Percentiles rank a stretch among this genome's conserved stretches.
Conservation (phyloP, 306 rosid genomes). For the Cicer bijugum region DNA sequence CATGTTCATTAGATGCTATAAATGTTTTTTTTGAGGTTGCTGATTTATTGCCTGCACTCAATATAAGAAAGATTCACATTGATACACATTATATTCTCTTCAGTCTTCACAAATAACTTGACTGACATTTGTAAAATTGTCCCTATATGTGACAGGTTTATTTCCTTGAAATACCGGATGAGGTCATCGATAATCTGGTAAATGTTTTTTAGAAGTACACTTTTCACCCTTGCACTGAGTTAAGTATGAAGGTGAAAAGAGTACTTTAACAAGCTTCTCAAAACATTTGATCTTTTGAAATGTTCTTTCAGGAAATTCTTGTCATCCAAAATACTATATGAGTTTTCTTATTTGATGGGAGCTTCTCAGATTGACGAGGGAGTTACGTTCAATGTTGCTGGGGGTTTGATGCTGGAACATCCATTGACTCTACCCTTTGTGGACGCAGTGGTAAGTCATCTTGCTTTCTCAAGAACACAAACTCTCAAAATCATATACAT, state of each 20-base stretch:
- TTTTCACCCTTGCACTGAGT: slow-evolving; percentile 58
- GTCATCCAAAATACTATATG: slow-evolving; percentile 49
- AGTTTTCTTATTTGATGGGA: slow-evolving; percentile 59
- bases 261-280: slow-evolving; percentile 53
- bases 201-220: slow-evolving; percentile 51
- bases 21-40: slow-evolving; percentile 25
- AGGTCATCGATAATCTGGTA: slow-evolving; percentile 80
- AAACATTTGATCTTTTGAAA: slow-evolving; percentile 45
- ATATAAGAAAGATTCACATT: neutral
- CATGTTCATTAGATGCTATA: slow-evolving; percentile 17
- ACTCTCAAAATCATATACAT: slow-evolving; percentile 16
- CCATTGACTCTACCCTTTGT: slow-evolving; percentile 84
- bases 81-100: slow-evolving; percentile 22
- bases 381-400: slow-evolving; percentile 73
- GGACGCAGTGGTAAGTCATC: slow-evolving; percentile 79
- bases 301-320: slow-evolving; percentile 40
- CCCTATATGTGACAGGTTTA: slow-evolving; percentile 64
- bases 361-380: slow-evolving; percentile 80
- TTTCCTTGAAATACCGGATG: slow-evolving; percentile 83
- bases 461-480: slow-evolving; percentile 25
- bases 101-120: slow-evolving; percentile 14
- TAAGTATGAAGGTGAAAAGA: slow-evolving; percentile 59
- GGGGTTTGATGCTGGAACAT: slow-evolving; percentile 95
- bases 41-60: slow-evolving; percentile 11
- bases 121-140: slow-evolving; percentile 35